Percentiles rank a stretch among this genome's conserved stretches.
phyloP scores from a whole-genome alignment of 2,329 filamentous ascomycete species.

The Neoscytalidium dimidiatum region DNA sequence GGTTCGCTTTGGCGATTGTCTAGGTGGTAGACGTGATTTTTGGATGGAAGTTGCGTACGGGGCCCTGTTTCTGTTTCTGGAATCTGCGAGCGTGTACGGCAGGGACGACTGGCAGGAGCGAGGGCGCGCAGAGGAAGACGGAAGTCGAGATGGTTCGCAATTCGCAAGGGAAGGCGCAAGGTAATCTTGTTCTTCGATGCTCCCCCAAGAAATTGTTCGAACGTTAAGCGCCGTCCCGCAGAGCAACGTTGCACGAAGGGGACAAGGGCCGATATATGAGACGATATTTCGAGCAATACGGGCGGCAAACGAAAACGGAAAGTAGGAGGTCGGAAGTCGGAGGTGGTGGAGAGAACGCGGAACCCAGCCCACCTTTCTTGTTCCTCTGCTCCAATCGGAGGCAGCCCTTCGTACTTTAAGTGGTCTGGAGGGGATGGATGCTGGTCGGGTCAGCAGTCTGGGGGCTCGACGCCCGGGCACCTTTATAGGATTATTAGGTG shows the following conservation, averaged over 20 bases:
- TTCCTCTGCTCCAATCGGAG: background rate
- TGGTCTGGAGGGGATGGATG: background rate
- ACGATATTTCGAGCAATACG: constrained; percentile 16
- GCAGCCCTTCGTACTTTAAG: background rate
- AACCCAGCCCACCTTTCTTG: background rate
- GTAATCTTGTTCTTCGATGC: background rate
- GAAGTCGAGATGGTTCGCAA: background rate
- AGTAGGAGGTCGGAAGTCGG: background rate
- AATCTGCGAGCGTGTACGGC: too few relatives aligned
- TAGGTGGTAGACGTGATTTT: too few relatives aligned
- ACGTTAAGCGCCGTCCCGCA: background rate
- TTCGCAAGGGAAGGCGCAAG: background rate
- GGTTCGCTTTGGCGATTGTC: too few relatives aligned
- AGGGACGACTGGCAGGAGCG: too few relatives aligned
- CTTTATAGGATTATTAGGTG: background rate
- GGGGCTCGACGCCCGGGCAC: background rate
- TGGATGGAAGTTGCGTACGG: too few relatives aligned
- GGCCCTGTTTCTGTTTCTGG: background rate
- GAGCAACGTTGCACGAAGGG: constrained; percentile 3
- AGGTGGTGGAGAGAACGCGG: background rate
- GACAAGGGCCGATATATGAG: constrained; percentile 13
- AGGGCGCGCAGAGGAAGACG: too few relatives aligned
- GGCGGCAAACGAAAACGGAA: constrained; percentile 9
- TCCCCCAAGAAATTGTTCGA: background rate
- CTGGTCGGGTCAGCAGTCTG: background rate